Conservation (phyloP, 1,284 basidiomycete genomes). For the Apiotrichum sp. region DNA sequence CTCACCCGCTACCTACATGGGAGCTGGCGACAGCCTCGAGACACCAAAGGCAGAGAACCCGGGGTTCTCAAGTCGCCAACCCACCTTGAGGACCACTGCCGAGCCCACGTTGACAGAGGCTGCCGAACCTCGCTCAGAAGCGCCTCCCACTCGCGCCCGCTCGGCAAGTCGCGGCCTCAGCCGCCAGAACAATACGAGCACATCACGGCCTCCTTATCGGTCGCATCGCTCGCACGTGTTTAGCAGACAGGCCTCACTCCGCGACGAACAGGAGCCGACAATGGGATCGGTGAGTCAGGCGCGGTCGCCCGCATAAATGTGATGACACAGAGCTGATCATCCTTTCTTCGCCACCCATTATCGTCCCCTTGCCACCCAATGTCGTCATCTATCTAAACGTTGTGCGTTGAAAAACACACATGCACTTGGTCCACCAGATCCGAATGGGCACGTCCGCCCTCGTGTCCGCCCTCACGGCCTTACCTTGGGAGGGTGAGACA, state of each 20-base stretch:
- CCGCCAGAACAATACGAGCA: no score
- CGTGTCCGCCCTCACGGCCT: constrained; percentile 38
- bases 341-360: background rate
- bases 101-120: no score
- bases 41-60: background rate
- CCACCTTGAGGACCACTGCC: no score
- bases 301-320: background rate
- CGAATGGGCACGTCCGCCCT: constrained; percentile 44
- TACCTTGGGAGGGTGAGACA: constrained; percentile 36
- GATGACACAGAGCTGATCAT: no score
- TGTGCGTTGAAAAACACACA: no score
- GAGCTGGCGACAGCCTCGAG: background rate
- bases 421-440: constrained; percentile 20
- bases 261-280: constrained; percentile 3
- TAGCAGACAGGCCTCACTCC: no score
- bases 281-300: constrained; percentile 31
- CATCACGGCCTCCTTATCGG: no score
- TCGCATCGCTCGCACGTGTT: background rate
- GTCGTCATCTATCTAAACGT: background rate
- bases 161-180: no score
- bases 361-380: background rate
- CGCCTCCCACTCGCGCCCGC: no score
- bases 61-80: background rate
- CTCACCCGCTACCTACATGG: no score
- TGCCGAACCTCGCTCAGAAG: no score